phyloP scores from a whole-genome alignment of 139 green algal genomes.

The Chlamydomonas asymmetrica region DNA sequence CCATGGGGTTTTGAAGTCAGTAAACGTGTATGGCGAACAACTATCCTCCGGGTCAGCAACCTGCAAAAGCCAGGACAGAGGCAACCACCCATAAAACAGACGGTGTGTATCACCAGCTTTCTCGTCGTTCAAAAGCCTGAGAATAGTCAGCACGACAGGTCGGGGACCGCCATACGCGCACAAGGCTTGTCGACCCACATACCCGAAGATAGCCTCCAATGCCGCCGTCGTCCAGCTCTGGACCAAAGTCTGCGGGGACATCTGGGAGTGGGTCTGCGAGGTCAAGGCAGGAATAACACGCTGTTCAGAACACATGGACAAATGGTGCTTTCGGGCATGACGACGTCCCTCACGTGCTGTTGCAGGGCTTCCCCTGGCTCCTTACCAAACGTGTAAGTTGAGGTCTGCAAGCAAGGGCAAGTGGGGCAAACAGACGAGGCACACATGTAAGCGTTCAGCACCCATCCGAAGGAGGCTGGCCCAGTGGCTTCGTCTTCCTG shows the following conservation, averaged over 20 bases:
- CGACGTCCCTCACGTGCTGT: too few species aligned
- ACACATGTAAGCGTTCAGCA: too few species aligned
- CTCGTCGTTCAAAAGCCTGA: not conserved
- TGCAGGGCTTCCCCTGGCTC: too few species aligned
- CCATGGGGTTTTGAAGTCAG: constrained; percentile 44
- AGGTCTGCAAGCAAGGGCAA: not conserved
- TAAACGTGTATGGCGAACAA: constrained; percentile 54
- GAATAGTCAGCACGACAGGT: not conserved
- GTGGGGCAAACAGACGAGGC: not conserved
- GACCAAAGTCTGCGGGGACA: constrained; percentile 74
- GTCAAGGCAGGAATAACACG: too few species aligned
- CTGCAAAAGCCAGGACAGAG: constrained; percentile 10
- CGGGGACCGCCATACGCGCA: not conserved
- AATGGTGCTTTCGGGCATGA: too few species aligned
- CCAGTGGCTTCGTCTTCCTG: too few species aligned
- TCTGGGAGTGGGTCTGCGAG: constrained; percentile 25
- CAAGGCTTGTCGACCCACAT: not conserved
- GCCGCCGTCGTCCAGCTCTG: constrained; percentile 53
- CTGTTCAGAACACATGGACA: too few species aligned
- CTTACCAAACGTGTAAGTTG: not conserved
- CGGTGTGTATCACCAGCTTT: not conserved
- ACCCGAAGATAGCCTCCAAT: constrained; percentile 61
- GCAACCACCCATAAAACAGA: not conserved
- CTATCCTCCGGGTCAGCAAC: constrained; percentile 67
- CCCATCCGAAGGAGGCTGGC: too few species aligned